Base-by-base conservation (phyloP, 805 yeast genomes). In the Wickerhamomyces sydowiorum region DNA sequence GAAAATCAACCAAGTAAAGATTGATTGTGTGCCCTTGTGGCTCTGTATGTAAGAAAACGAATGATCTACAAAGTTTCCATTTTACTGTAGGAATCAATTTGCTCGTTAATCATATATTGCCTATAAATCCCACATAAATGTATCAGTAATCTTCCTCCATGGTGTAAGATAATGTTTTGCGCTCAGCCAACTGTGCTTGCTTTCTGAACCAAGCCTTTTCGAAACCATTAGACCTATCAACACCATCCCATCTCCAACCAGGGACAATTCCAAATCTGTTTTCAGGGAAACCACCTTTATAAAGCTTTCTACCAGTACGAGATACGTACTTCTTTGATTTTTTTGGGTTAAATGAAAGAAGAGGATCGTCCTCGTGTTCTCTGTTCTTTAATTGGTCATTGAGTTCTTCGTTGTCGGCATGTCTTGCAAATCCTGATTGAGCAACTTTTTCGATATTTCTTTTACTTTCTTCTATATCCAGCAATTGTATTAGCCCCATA, bases 191-290 rank as follows among this genome's bases (percentile, higher is more conserved):
- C 29, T 70, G 71, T 13, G 59, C 57, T 42, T 62, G 69, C 51
- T 56, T 68, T 36, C 60, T 68, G 48, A 85, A 70, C 70, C 85
- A 73, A 41, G 72, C 66, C 38, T 64, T 67, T 57, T 90, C 98
- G 61, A 85, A 90, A 4, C 96, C 96, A 56, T 83, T 90, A 0
- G 95, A 80, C 45, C 98, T 66, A 61, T 87, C 90, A 2, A 90
- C 80, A 0, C 97, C 97, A 60, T 86, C 96, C 98, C 98, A 90
- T 43, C 86, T 68, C 49, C 69, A 67, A 0, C 97, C 96, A 0
- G 96, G 95, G 5, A 65, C 62, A 13, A 90, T 80, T 3, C 73
- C 73, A 60, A 86, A 90, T 43, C 98, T 65, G 56, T 90, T 90
- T 18, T 75, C 76, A 0, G 86, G 78, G 41, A 62, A 76, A 0